phyloP scores from a whole-genome alignment of 768 basidiomycete species.

The Amanita thiersii region DNA sequence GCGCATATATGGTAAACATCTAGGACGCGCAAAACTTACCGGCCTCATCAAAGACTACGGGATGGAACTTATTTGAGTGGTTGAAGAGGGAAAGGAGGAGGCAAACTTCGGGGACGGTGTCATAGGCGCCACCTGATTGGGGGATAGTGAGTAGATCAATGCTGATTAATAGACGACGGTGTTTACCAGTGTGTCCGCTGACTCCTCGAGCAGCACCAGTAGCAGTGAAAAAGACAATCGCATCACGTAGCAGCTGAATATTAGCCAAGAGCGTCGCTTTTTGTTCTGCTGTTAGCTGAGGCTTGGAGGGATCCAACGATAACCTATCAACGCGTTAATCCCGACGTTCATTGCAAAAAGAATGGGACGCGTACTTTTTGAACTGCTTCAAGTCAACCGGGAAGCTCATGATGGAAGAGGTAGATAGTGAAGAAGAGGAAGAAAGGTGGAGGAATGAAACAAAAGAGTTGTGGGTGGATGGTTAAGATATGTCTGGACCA shows the following conservation, averaged over 20 bases:
- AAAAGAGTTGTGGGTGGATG: too few relatives aligned
- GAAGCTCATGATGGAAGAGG: slow-evolving; percentile 32
- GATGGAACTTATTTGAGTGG: slow-evolving; percentile 51
- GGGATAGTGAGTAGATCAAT: slow-evolving; percentile 3
- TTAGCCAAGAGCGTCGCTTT: slow-evolving; percentile 52
- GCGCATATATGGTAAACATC: background rate
- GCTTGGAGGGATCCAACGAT: slow-evolving; percentile 61
- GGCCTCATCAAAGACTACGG: slow-evolving; percentile 75
- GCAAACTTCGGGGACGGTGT: slow-evolving; percentile 81
- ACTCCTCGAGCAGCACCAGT: slow-evolving; percentile 82
- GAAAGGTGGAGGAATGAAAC: slow-evolving; percentile 4
- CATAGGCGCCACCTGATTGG: slow-evolving; percentile 49
- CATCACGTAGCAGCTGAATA: slow-evolving; percentile 78
- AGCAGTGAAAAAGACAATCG: slow-evolving; percentile 79
- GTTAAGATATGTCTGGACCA: too few relatives aligned
- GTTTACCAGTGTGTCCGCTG: slow-evolving; percentile 73
- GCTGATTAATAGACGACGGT: background rate
- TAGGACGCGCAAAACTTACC: slow-evolving; percentile 34
- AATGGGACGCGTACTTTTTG: slow-evolving; percentile 49
- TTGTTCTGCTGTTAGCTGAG: slow-evolving; percentile 56
- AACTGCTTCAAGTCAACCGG: slow-evolving; percentile 74
- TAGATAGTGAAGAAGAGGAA: slow-evolving; percentile 13
- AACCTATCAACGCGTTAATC: slow-evolving; percentile 34
- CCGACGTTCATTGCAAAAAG: background rate
- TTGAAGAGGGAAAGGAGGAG: slow-evolving; percentile 72